Percentiles rank a stretch among this genome's conserved stretches.
Conservation (phyloP, 768 basidiomycete genomes). For the Crassisporium funariophilum region DNA sequence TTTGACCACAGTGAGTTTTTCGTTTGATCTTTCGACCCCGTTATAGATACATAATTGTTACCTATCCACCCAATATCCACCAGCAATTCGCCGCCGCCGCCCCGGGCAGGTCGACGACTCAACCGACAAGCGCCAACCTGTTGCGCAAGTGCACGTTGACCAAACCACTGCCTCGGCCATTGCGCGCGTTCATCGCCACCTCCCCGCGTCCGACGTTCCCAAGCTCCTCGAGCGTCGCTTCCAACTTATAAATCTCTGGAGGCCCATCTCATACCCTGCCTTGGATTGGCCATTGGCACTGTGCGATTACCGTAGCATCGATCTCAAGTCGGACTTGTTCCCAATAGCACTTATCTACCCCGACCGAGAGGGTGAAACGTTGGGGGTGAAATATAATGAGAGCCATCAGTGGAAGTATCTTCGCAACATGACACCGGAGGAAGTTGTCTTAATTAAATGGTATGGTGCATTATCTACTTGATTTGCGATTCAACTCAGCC, state of each 20-base stretch:
- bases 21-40: constrained; percentile 21
- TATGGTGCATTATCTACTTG: constrained; percentile 2
- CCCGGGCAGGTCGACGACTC: constrained; percentile 37
- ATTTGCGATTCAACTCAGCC: not conserved
- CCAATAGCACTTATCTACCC: constrained; percentile 50
- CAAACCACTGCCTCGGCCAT: constrained; percentile 48
- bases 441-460: constrained; percentile 58
- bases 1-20: constrained; percentile 63
- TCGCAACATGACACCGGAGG: constrained; percentile 47
- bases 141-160: constrained; percentile 50
- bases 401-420: constrained; percentile 55
- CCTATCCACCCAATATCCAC: not conserved
- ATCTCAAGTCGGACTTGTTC: constrained; percentile 41
- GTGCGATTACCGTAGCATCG: constrained; percentile 52
- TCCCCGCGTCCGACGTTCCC: constrained; percentile 46
- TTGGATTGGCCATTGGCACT: constrained; percentile 53
- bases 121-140: constrained; percentile 47
- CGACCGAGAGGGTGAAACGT: constrained; percentile 54
- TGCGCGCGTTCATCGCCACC: constrained; percentile 51
- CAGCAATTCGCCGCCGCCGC: constrained; percentile 50
- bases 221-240: constrained; percentile 48
- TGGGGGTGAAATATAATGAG: constrained; percentile 45
- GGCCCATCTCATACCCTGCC: constrained; percentile 51
- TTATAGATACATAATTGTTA: not conserved
- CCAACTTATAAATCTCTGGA: constrained; percentile 65